Percentiles rank a stretch among this genome's conserved stretches.
Conservation (phyloP, 345 rosid species). For the Theobroma cacao region DNA sequence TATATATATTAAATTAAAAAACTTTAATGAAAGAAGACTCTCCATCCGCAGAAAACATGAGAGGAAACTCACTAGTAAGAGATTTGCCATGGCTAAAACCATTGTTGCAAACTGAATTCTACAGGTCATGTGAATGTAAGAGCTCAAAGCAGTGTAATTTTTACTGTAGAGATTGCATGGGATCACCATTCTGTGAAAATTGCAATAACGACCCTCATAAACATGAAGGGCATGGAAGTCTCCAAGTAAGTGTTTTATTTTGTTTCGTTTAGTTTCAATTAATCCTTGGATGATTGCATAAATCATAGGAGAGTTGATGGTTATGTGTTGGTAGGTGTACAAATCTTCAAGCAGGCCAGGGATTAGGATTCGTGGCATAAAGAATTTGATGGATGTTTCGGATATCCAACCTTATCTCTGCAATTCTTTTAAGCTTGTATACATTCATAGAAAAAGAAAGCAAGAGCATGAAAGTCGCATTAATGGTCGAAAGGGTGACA, state of each 20-base stretch:
- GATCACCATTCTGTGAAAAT: conserved; percentile 3
- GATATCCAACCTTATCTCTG: conserved; percentile 8
- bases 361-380: not conserved
- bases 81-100: conserved; percentile 2
- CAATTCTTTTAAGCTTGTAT: conserved; percentile 15
- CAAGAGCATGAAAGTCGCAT: not conserved
- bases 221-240: not conserved
- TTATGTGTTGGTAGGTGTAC: conserved; percentile 5
- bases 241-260: not conserved
- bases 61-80: not conserved
- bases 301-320: not conserved
- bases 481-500: not conserved
- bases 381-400: conserved; percentile 2
- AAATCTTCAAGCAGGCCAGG: conserved; percentile 12
- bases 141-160: not conserved
- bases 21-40: not conserved
- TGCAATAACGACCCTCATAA: not conserved
- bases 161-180: conserved; percentile 7
- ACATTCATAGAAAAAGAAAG: not conserved
- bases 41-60: not conserved
- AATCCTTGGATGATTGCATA: too few species aligned
- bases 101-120: not conserved
- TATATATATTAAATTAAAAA: not conserved
- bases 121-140: not conserved
- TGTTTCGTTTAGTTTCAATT: too few species aligned